Evolutionary conservation across 495 filamentous ascomycete genomes (phyloP).

Genomic region (Aspergillus wentii): DNA sequence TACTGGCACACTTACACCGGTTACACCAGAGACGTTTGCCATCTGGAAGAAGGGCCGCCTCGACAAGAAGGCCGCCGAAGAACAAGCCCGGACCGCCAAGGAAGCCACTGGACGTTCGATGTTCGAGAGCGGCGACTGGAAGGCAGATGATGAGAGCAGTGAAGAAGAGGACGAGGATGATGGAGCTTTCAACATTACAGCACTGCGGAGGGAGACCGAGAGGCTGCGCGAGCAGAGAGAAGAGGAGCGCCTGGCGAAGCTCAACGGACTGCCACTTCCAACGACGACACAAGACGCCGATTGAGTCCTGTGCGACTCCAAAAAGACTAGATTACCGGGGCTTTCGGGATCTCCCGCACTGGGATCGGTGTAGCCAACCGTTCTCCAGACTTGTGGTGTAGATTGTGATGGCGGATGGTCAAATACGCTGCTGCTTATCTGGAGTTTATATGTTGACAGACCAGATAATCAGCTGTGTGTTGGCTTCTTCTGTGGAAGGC

Average conservation of each 20-base stretch:
- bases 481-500: no score
- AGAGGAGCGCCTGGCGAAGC: slow-evolving; percentile 37
- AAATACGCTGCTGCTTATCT: slow-evolving; percentile 8
- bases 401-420: slow-evolving; percentile 21
- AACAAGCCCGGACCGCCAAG: slow-evolving; percentile 81
- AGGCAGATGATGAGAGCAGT: slow-evolving; percentile 58
- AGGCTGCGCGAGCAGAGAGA: slow-evolving; percentile 44
- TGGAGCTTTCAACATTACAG: slow-evolving; percentile 72
- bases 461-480: slow-evolving; percentile 10
- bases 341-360: slow-evolving; percentile 22
- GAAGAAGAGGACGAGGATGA: slow-evolving; percentile 55
- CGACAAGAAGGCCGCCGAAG: slow-evolving; percentile 93
- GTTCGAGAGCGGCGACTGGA: slow-evolving; percentile 96
- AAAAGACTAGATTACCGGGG: slow-evolving; percentile 26
- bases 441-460: slow-evolving; percentile 1
- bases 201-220: slow-evolving; percentile 66
- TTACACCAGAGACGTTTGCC: slow-evolving; percentile 85
- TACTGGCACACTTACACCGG: slow-evolving; percentile 83
- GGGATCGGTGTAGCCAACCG: slow-evolving; percentile 18
- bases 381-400: slow-evolving; percentile 20
- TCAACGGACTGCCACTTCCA: slow-evolving; percentile 25
- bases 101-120: slow-evolving; percentile 90
- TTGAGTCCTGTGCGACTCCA: slow-evolving; percentile 21
- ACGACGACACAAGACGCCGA: slow-evolving; percentile 20
- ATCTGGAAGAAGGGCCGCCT: slow-evolving; percentile 93